Conservation (phyloP, 495 filamentous ascomycete species). For the Penicillium longicatenatum region DNA sequence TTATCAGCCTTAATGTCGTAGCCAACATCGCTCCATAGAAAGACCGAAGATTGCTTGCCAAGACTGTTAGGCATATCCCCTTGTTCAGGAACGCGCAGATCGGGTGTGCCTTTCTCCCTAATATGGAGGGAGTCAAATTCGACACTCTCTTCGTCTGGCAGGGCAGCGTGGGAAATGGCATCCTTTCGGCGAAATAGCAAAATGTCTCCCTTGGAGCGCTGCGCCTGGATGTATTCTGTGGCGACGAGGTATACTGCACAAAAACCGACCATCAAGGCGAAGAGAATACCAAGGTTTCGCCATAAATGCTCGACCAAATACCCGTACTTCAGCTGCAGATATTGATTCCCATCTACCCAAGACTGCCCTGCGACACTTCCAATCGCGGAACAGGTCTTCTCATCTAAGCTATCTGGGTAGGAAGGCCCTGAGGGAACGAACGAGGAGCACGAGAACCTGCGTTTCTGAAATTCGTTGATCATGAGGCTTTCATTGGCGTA, state of each 20-base stretch:
- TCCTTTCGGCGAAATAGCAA: neutral
- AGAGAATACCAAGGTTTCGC: conserved; percentile 66
- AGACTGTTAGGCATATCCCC: neutral
- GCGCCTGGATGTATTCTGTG: conserved; percentile 32
- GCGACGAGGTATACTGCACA: conserved; percentile 47
- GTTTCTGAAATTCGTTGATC: conserved; percentile 66
- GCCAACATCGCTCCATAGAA: neutral
- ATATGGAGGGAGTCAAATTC: neutral
- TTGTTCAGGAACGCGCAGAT: neutral
- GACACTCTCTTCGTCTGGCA: neutral
- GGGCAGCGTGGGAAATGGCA: neutral
- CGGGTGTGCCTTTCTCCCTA: neutral
- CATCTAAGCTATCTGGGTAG: conserved; percentile 19
- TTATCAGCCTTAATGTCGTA: conserved; percentile 1
- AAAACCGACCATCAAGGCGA: conserved; percentile 62
- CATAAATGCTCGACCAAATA: conserved; percentile 61
- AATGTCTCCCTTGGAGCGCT: neutral
- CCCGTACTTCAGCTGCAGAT: conserved; percentile 47
- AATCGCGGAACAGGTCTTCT: conserved; percentile 38
- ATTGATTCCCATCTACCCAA: too few relatives aligned
- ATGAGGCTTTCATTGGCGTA: conserved; percentile 86
- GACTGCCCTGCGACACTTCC: conserved; percentile 51
- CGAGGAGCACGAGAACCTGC: neutral
- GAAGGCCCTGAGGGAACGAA: conserved; percentile 5
- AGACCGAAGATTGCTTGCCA: neutral